A percentile compares a stretch with the other conserved stretches of the same genome.
phyloP scores from a whole-genome alignment of 169 alveolate genomes.

The Theileria parva region DNA sequence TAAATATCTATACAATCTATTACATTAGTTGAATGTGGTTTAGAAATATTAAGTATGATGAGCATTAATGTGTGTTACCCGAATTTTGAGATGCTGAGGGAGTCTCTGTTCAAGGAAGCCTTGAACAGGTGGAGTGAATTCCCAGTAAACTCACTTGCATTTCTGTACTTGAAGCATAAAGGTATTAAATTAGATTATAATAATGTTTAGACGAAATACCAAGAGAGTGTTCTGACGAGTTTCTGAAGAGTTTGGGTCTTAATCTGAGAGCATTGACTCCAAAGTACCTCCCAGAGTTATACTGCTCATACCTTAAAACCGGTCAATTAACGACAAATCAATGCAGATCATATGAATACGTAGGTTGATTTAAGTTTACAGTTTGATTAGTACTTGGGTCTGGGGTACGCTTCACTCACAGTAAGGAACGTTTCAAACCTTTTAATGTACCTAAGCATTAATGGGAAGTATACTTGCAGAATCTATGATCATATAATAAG shows the following conservation, averaged over 20 bases:
- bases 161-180: slow-evolving; percentile 1
- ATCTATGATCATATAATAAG: slow-evolving; percentile 15
- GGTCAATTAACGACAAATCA: slow-evolving; percentile 9
- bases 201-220: slow-evolving; percentile 19
- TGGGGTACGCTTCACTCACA: slow-evolving; percentile 20
- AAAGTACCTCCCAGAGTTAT: slow-evolving; percentile 33
- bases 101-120: not conserved
- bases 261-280: slow-evolving; percentile 9
- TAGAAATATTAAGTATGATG: slow-evolving; percentile 7
- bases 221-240: not conserved
- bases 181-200: not conserved
- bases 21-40: not conserved
- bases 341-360: slow-evolving; percentile 22
- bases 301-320: slow-evolving; percentile 30
- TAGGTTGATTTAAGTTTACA: not conserved
- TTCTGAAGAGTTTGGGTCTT: slow-evolving; percentile 1
- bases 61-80: slow-evolving; percentile 1
- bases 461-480: slow-evolving; percentile 24
- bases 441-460: slow-evolving; percentile 44
- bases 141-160: slow-evolving; percentile 16
- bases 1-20: not conserved
- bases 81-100: slow-evolving; percentile 1
- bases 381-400: not conserved
- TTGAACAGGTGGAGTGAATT: slow-evolving; percentile 6
- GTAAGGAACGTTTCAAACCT: slow-evolving; percentile 50